Base-by-base conservation (phyloP, 768 basidiomycete species). In the Saitozyma sp. region DNA sequence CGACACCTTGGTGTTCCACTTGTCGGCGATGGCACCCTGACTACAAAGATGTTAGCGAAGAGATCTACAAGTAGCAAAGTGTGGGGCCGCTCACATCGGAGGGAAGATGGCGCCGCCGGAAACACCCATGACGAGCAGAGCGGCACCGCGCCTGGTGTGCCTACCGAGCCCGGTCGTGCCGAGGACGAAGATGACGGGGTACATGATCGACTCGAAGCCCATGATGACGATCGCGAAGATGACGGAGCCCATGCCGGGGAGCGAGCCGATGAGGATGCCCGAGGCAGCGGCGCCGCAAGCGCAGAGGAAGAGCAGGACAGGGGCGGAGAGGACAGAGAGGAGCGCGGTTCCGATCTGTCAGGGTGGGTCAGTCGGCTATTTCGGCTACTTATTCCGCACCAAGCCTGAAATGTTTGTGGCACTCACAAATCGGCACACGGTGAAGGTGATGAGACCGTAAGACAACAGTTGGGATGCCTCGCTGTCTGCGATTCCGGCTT, bases 381-480 rank as follows among this genome's bases (percentile, higher is more conserved):
- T 29, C 29, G 29, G 29, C 29, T 29, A 29, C 29, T 29, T 29
- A 29, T 29, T 29, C 29, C 29, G 29, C 29, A 29, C 29, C 29
- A 9, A 14, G 49, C 29, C 49, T 50, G 16, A n/a, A 9, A n/a
- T 9, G 17, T n/a, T 29, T 50, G 16, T 9, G 17, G 17, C 17
- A 50, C 17, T 11, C 9, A 50, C 17, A 75, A 89, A 89, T 54
- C 81, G 75, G 58, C 70, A 71, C 59, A 71, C 61, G 59, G 63
- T 67, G 69, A 74, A 63, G 14, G 86, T 87, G 75, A 89, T 82
- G 69, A 89, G 86, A 68, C 86, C 88, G 74, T 87, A 86, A 8
- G 88, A 89, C 68, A 88, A 87, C 58, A 89, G 77, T 56, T 86
- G 79, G 59, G 87, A 86, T 48, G 86, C 88, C 62, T 80, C 77